Conservation (phyloP, 495 filamentous ascomycete species). For the Penicillium malachiteum region DNA sequence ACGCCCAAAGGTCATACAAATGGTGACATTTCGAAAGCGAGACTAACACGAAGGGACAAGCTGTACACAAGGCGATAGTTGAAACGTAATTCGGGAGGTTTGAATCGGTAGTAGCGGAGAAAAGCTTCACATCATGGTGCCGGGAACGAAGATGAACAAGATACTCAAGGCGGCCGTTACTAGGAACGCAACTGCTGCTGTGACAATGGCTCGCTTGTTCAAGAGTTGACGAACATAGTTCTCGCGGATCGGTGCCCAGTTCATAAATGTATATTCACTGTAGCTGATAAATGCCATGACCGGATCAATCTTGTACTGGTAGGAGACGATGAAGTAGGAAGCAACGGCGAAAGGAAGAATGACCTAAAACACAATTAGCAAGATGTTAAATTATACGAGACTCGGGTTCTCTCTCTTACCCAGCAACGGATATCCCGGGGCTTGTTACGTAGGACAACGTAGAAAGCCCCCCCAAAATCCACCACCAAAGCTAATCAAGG, state of each 20-base stretch:
- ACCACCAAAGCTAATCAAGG: conserved; percentile 83
- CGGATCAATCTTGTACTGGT: conserved; percentile 93
- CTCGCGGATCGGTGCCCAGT: conserved; percentile 80
- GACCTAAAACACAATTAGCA: conserved; percentile 54
- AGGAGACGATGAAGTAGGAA: conserved; percentile 80
- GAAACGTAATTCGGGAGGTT: not conserved
- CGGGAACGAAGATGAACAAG: conserved; percentile 90
- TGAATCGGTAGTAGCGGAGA: not conserved
- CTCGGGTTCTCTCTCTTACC: conserved; percentile 54
- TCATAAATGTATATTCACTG: conserved; percentile 94
- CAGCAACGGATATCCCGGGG: conserved; percentile 72
- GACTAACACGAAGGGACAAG: conserved; percentile 7
- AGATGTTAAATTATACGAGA: not conserved
- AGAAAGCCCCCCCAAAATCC: conserved; percentile 92
- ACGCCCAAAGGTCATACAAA: conserved; percentile 3
- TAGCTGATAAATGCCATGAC: conserved; percentile 82
- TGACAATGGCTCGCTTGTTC: conserved; percentile 75
- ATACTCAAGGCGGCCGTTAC: conserved; percentile 74
- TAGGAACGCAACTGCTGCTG: conserved; percentile 66
- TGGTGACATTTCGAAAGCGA: not conserved
- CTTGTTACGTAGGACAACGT: conserved; percentile 85
- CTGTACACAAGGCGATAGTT: conserved; percentile 1
- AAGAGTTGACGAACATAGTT: conserved; percentile 84
- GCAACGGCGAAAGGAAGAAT: conserved; percentile 93
- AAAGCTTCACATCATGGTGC: conserved; percentile 67